Percentiles rank a stretch among this genome's conserved stretches.
These are phyloP conservation scores for Nothophytophthora sp. DNA, from an alignment of 352 stramenopile genomes.

Conservation along the genomic window DNA sequence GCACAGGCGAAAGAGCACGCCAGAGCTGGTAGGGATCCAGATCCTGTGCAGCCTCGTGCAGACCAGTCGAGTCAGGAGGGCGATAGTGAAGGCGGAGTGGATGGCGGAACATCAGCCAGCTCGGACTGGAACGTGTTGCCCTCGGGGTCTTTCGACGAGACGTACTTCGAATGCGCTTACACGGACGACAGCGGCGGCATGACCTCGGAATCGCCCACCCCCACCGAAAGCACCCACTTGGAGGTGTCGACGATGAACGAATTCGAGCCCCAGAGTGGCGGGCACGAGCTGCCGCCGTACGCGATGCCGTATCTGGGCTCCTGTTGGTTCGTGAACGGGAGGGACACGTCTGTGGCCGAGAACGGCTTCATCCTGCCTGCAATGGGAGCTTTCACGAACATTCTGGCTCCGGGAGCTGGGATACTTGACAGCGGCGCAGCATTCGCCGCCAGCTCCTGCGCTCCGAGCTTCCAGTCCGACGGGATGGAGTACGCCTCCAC, in stretches of 20 bases:
- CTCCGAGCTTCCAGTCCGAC: conserved; percentile 16
- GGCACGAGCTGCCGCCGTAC: conserved; percentile 32
- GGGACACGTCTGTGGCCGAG: conserved; percentile 1
- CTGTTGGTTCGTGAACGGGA: conserved; percentile 31
- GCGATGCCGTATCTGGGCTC: conserved; percentile 34
- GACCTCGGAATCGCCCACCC: conserved; percentile 15
- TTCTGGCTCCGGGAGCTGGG: conserved; percentile 3
- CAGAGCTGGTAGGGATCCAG: too few relatives aligned
- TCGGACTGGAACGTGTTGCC: conserved; percentile 34
- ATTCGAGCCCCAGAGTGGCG: conserved; percentile 19
- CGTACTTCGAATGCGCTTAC: conserved; percentile 35
- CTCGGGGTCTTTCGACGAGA: conserved; percentile 36
- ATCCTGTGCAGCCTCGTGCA: conserved; percentile 1
- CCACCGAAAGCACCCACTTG: conserved; percentile 21
- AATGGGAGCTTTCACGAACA: conserved; percentile 17
- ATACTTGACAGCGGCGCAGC: conserved; percentile 9
- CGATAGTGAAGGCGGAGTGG: conserved; percentile 5
- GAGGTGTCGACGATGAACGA: conserved; percentile 33
- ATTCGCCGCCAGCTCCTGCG: conserved; percentile 13
- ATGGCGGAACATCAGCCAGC: conserved; percentile 7
- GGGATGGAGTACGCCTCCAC: conserved; percentile 5
- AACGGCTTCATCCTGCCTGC: conserved; percentile 23
- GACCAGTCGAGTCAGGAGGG: conserved; percentile 10
- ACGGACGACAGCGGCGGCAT: neutral
- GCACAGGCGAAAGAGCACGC: neutral